Evolutionary conservation across 2,329 filamentous ascomycete genomes (phyloP).

Genomic region (Colletotrichum godetiae): DNA sequence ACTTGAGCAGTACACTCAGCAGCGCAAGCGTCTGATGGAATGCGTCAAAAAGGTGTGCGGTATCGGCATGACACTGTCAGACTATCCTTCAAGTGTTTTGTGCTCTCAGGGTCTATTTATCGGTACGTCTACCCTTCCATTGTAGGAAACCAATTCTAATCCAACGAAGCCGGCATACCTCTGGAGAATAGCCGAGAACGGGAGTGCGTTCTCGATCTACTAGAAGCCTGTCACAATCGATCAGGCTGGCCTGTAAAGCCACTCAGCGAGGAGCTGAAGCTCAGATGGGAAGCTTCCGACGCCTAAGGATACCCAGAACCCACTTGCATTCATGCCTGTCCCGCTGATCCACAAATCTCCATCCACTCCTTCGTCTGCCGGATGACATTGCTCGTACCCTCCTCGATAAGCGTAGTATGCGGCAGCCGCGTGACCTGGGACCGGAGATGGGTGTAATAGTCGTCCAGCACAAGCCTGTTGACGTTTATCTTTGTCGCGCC

Average conservation of each 20-base stretch:
- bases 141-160: not conserved
- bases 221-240: conserved; percentile 16
- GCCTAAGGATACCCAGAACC: not conserved
- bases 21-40: conserved; percentile 36
- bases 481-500: conserved; percentile 63
- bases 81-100: conserved; percentile 39
- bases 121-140: conserved; percentile 13
- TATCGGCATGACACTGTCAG: conserved; percentile 38
- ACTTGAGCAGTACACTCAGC: conserved; percentile 34
- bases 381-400: conserved; percentile 46
- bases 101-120: conserved; percentile 41
- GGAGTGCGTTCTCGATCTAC: not conserved
- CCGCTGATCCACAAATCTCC: conserved; percentile 22
- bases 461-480: conserved; percentile 55
- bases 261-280: conserved; percentile 19
- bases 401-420: conserved; percentile 49
- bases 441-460: conserved; percentile 50
- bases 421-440: conserved; percentile 44
- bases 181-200: conserved; percentile 14
- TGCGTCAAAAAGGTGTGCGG: conserved; percentile 39
- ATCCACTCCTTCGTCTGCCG: conserved; percentile 23
- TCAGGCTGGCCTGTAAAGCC: conserved; percentile 26
- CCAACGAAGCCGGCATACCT: conserved; percentile 17
- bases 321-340: not conserved
- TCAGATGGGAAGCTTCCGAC: conserved; percentile 10